These are phyloP conservation scores for Picea sitchensis DNA, from an alignment of 75 land plant species.

Conservation along the genomic window DNA sequence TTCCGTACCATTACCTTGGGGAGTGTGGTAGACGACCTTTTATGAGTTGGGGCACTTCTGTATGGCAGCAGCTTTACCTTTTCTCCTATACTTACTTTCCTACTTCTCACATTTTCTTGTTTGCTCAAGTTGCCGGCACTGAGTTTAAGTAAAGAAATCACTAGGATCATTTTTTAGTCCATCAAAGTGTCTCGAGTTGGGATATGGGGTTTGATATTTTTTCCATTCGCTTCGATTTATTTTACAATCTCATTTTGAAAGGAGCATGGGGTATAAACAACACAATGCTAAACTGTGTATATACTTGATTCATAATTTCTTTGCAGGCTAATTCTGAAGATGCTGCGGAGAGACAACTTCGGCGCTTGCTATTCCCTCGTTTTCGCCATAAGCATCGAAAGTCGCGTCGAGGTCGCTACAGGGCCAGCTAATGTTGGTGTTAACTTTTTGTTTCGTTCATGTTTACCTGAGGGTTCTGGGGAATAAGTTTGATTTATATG, in stretches of 20 bases:
- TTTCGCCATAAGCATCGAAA: slow-evolving; percentile 13
- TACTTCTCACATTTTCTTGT: not conserved
- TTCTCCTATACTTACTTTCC: not conserved
- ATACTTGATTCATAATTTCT: not conserved
- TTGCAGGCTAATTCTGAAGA: slow-evolving; percentile 50
- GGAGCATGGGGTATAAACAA: not conserved
- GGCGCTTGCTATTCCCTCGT: slow-evolving; percentile 40
- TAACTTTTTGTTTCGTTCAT: too few relatives aligned
- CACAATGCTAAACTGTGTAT: not conserved
- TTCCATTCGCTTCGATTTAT: not conserved
- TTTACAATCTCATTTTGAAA: not conserved
- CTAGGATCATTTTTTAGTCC: not conserved
- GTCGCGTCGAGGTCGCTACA: not conserved
- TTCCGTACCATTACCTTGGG: not conserved
- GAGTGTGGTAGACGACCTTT: not conserved
- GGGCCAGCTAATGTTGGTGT: not conserved
- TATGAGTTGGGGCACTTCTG: not conserved
- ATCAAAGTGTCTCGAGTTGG: not conserved
- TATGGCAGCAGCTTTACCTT: not conserved
- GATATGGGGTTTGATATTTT: not conserved
- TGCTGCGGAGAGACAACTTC: slow-evolving; percentile 60
- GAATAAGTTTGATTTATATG: too few relatives aligned
- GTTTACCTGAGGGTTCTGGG: too few relatives aligned
- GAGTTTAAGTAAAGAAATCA: not conserved
- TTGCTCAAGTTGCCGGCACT: not conserved